These are phyloP conservation scores for Tylopilus orsonianus DNA, from an alignment of 1,284 basidiomycete species.

Conservation along the genomic window DNA sequence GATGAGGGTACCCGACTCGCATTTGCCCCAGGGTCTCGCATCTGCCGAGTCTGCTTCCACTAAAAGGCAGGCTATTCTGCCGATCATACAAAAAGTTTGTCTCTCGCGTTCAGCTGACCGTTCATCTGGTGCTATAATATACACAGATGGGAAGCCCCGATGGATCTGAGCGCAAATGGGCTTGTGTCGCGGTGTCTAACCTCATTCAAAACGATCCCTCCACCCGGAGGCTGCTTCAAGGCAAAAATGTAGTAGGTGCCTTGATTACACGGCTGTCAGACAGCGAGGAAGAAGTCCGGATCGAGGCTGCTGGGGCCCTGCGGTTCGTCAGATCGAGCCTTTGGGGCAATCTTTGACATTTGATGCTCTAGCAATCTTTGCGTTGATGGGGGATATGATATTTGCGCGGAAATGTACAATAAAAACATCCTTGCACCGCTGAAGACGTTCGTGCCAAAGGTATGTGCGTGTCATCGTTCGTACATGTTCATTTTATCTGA, in stretches of 20 bases:
- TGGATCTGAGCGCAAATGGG: constrained; percentile 83
- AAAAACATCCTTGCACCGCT: constrained; percentile 84
- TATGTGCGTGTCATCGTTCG: constrained; percentile 29
- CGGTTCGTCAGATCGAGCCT: constrained; percentile 44
- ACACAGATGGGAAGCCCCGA: constrained; percentile 74
- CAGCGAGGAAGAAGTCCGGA: constrained; percentile 80
- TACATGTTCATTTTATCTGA: neutral
- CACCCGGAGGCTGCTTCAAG: constrained; percentile 83
- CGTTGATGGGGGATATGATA: constrained; percentile 91
- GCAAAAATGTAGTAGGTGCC: constrained; percentile 85
- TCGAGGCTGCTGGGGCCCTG: constrained; percentile 83
- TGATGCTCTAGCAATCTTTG: constrained; percentile 73
- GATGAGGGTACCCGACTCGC: constrained; percentile 86
- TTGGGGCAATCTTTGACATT: constrained; percentile 5
- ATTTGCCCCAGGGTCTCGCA: constrained; percentile 77
- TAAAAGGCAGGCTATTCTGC: constrained; percentile 77
- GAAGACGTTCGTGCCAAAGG: constrained; percentile 73
- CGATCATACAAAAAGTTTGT: constrained; percentile 81
- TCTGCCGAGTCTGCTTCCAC: constrained; percentile 68
- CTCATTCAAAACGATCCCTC: constrained; percentile 88
- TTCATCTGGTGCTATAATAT: constrained; percentile 1
- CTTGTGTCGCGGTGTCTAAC: constrained; percentile 88
- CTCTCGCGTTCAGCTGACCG: constrained; percentile 10
- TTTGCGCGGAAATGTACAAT: constrained; percentile 96
- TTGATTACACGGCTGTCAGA: constrained; percentile 84